Conservation (phyloP, 2,329 filamentous ascomycete species). For the Akanthomyces lecanii region DNA sequence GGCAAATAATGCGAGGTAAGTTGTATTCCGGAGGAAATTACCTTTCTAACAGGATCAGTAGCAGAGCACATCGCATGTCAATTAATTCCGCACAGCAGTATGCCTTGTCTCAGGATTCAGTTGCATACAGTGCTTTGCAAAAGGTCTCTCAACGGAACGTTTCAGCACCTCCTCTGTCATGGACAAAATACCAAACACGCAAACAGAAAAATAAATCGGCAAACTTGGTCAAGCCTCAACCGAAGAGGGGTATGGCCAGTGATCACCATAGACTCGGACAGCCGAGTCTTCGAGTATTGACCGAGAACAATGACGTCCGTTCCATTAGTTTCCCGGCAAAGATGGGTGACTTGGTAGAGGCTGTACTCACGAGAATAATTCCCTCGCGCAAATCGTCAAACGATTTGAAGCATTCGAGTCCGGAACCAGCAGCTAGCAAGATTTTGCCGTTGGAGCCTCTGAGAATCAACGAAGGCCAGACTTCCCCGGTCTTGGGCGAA, state of each 20-base stretch:
- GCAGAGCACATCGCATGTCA: background rate
- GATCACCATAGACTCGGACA: background rate
- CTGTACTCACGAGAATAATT: background rate
- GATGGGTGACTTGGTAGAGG: background rate
- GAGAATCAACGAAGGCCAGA: constrained; percentile 7
- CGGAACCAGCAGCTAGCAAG: background rate
- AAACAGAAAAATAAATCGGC: constrained; percentile 20
- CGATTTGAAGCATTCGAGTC: background rate
- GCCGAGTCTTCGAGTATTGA: background rate
- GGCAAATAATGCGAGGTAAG: background rate
- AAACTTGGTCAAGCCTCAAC: background rate
- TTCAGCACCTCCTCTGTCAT: constrained; percentile 27
- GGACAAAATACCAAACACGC: constrained; percentile 33
- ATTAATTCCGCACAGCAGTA: background rate
- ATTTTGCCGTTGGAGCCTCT: constrained; percentile 5
- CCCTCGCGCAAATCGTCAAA: background rate
- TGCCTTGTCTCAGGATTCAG: background rate
- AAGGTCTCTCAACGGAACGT: constrained; percentile 17
- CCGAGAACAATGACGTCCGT: background rate
- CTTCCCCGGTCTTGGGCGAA: constrained; percentile 4
- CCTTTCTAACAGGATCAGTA: background rate
- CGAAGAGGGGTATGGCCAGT: too few species aligned
- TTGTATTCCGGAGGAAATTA: background rate
- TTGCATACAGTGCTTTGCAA: constrained; percentile 2
- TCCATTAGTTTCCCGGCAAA: constrained; percentile 1